phyloP scores from a whole-genome alignment of 306 rosid species.

The Quercus ilex region DNA sequence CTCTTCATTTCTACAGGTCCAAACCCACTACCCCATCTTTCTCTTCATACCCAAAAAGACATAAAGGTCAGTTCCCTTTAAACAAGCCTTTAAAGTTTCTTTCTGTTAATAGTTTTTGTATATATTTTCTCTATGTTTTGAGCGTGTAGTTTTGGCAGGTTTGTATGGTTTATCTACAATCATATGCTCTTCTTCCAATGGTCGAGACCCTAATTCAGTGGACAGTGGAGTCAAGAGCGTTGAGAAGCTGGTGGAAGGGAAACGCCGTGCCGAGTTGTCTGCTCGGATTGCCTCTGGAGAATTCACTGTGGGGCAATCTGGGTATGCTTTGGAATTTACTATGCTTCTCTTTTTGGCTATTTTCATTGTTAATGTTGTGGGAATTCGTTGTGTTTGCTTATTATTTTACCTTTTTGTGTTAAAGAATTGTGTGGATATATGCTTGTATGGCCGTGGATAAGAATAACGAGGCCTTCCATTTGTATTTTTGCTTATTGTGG shows the following conservation, averaged over 20 bases:
- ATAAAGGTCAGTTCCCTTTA: constrained; percentile 27
- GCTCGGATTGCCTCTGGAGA: constrained; percentile 80
- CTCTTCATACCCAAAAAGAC: constrained; percentile 27
- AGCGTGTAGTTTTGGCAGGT: constrained; percentile 32
- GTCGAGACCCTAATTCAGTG: constrained; percentile 53
- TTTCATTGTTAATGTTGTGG: background rate
- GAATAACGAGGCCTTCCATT: background rate
- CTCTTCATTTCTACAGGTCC: constrained; percentile 20
- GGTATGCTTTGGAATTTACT: constrained; percentile 34
- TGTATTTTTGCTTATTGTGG: background rate
- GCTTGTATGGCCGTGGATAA: background rate
- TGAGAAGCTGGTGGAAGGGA: constrained; percentile 42
- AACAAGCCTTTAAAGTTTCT: background rate
- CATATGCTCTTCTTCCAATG: constrained; percentile 65
- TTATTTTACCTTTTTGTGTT: background rate
- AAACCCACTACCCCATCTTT: constrained; percentile 22
- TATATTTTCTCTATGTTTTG: too few species aligned
- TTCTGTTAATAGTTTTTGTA: background rate
- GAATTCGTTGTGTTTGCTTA: background rate
- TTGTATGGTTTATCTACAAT: constrained; percentile 29
- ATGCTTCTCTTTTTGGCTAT: background rate
- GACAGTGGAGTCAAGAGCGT: constrained; percentile 35
- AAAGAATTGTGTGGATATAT: background rate
- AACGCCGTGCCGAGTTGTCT: constrained; percentile 62
- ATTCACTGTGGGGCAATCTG: constrained; percentile 62